Evolutionary conservation across 495 filamentous ascomycete species (phyloP), one percentile per base, ranked within the genome.

Genomic region (Penicillium flavigenum): DNA sequence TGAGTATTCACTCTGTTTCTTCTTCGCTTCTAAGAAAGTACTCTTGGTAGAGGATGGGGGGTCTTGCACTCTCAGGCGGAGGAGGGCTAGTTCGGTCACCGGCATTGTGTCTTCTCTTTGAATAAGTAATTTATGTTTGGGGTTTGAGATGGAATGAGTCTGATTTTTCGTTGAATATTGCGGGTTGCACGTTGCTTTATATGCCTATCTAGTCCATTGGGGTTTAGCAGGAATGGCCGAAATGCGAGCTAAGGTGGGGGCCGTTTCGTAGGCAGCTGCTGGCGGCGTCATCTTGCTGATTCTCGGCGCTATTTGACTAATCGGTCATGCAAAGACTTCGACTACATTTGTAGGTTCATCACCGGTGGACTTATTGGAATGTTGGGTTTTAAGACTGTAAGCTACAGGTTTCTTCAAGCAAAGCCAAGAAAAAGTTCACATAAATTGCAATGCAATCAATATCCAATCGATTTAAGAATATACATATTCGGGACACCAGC

Each of bases 11-110:
- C 63, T 61, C 20, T 79, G 72, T 48, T 74, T 76, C 22, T 71
- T 50, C 55, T 75, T 63, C 14, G 68, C 66, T 8, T 64, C 41
- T 39, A 74, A 53, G 8, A 59, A 59, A 0, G 62, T 24, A 31
- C 59, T 62, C 34, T 72, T 36, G 29, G 62, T 19, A 34, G 65
- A 53, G 16, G 58, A 47, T 16, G 19, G 24, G 38, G 54, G 45
- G 10, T 47, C 24, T 45, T 45, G 22, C 17, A 61, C 29, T 20
- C 64, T 65, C 31, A 76, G 58, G 39, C 62, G 76, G 17, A 85
- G 61, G 54, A 76, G 72, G 58, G 81, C 80, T 45, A 85, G 56
- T 60, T 85, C 79, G 1, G 81, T 83, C 51, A 84, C 71, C 16
- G 75, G 50, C 81, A 85, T 82, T 52, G 36, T 45, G 12, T 42